phyloP scores from a whole-genome alignment of 768 basidiomycete genomes.

The Lactifluus rugatus region DNA sequence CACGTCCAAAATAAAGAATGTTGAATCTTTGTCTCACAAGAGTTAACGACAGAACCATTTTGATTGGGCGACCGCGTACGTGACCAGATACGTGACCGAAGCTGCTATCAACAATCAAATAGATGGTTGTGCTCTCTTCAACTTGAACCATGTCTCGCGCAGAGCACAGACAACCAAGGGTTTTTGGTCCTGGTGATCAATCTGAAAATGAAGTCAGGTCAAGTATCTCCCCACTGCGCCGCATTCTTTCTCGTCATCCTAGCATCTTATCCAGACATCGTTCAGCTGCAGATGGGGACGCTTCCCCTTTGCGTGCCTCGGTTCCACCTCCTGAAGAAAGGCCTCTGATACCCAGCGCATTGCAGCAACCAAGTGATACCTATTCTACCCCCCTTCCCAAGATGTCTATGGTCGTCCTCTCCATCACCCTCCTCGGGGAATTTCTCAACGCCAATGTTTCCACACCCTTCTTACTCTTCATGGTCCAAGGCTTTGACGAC shows the following conservation, averaged over 20 bases:
- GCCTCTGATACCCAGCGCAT: slow-evolving; percentile 68
- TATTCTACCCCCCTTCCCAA: slow-evolving; percentile 75
- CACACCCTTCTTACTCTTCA: slow-evolving; percentile 86
- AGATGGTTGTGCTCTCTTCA: no score
- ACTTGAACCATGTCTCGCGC: slow-evolving; percentile 1
- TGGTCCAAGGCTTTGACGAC: slow-evolving; percentile 82
- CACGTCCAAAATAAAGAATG: slow-evolving; percentile 84
- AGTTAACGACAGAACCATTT: no score
- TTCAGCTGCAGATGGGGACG: slow-evolving; percentile 6
- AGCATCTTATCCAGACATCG: slow-evolving; percentile 12
- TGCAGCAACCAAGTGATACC: slow-evolving; percentile 48
- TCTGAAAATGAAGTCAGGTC: background rate
- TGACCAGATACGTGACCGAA: background rate
- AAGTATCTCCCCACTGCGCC: slow-evolving; percentile 9
- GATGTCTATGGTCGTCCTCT: slow-evolving; percentile 85
- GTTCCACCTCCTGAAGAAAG: slow-evolving; percentile 23
- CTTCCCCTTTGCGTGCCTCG: background rate
- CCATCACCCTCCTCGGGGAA: slow-evolving; percentile 91
- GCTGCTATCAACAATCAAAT: no score
- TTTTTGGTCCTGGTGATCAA: slow-evolving; percentile 8
- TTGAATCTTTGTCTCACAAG: slow-evolving; percentile 29
- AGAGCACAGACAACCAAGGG: slow-evolving; percentile 7
- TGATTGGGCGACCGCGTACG: background rate
- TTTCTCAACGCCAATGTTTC: slow-evolving; percentile 90
- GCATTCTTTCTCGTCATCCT: slow-evolving; percentile 12